Evolutionary conservation across 108 stramenopile species (phyloP), one percentile per base, ranked within the genome.

Genomic region (Skeletonema tropicum): DNA sequence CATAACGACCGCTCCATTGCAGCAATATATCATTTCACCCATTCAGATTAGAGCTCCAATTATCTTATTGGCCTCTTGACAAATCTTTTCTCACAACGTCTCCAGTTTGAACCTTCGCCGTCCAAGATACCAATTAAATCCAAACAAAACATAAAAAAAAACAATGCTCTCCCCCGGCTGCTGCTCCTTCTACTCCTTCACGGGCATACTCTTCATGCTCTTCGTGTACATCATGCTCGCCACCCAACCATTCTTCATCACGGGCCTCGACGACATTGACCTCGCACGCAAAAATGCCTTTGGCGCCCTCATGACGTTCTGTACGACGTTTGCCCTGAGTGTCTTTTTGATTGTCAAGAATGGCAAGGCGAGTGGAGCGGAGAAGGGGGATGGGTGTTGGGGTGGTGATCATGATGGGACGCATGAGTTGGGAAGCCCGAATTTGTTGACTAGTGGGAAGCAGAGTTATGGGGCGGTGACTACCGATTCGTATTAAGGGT

Each of bases 101-200:
- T 57, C 26, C 10, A 39, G 0, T 35, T 5, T 29, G 26, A 29
- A 31, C 32, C 23, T 19, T 32, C 11, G 14, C 66, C 26, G 2
- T 15, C 13, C 19, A 66, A 35, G n/a, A 42, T 45, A 67, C 25
- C 31, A 10, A n/a, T n/a, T n/a, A n/a, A n/a, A n/a, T n/a, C n/a
- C n/a, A 15, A 45, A 19, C 10, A 32, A 15, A 23, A 14, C 57
- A n/a, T n/a, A 29, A 36, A 17, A n/a, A 48, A 79, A 60, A 45
- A 79, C 68, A 60, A 58, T 76, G 68, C 68, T 67, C 66, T 73
- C 57, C 70, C 71, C 78, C 45, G 7, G 17, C 63, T 70, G 69
- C 73, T 75, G 74, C 70, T 62, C 60, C 31, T 75, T 82, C 70
- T 82, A 82, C 66, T 82, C 81, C 66, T 58, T 66, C 66, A 82